Evolutionary conservation across 2,329 filamentous ascomycete species (phyloP), one percentile per base, ranked within the genome.

Genomic region (Dactylellina leptospora): DNA sequence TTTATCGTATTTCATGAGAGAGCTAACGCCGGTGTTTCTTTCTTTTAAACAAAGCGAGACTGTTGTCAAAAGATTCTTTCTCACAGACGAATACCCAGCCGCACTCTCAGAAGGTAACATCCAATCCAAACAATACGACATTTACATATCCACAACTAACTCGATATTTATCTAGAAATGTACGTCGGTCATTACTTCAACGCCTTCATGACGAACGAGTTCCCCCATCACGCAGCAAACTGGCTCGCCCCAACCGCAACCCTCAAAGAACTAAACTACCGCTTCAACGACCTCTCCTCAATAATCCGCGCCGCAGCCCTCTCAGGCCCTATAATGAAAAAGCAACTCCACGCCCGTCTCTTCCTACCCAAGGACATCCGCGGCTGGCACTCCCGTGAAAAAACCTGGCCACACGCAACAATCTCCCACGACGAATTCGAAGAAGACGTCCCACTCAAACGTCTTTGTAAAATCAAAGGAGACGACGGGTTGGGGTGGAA

Each of bases 201-300:
- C 25, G 51, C 61, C 18, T 66, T 66, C 42, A 66, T 66, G 61
- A 44, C 51, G 6, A 66, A 33, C 9, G 61, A 66, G 23, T 66
- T 58, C 61, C 61, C 61, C 6, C 61, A 66, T 27, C 40, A 66
- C 36, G 53, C 61, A 16, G 30, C 61, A 20, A 33, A 47, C 11
- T 66, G 61, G 61, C 13, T 66, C 16, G 45, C 13, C 10, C 6
- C 50, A 44, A 42, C 61, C 30, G 4, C 16, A 9, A 47, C 56
- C 18, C 51, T 44, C 2, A 48, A 58, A 6, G 36, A 55, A 23
- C 22, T 66, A 16, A 58, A 33, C 33, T 42, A 66, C 22, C 56
- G 33, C 42, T 66, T 66, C 51, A 55, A 33, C 13, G 38, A 38
- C 10, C 51, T 66, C 11, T 66, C 61, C 9, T 66, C 61, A 8